Evolutionary conservation across 2,329 filamentous ascomycete species (phyloP), one percentile per base, ranked within the genome.

Genomic region (Chaetomiaceae sp.): DNA sequence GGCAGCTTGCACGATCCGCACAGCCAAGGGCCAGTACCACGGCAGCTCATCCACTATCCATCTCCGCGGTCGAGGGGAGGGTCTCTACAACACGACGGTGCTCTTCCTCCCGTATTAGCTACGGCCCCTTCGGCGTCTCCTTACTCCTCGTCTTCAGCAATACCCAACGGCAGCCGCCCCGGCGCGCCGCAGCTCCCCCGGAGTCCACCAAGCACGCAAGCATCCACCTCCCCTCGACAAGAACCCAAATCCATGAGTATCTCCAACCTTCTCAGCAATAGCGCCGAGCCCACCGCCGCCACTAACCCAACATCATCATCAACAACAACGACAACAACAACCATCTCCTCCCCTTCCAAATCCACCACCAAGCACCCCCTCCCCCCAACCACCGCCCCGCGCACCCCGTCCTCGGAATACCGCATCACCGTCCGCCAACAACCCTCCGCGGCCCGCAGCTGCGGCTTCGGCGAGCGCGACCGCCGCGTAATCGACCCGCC

Each of bases 401-500:
- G 38, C 10, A 10, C 52, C 29, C 40, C 48, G 4, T 25, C 52
- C 9, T 59, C 61, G 1, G 67, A 68, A 23, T 76, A 75, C 61
- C 67, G 63, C 33, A 76, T 89, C 52, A 73, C 68, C 40, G 81
- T 92, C 57, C 84, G 89, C 45, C 89, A 94, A 67, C 88, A 92
- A 64, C 89, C 89, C 8, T 75, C 82, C 16, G 87, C 87, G 1
- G 89, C 89, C 48, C 78, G 89, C 61, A 88, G 87, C 37, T 94
- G 89, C 63, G 89, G 89, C 1, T 92, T 90, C 66, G 89, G 89
- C 55, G 89, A 92, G 69, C 78, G 88, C 58, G 89, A 94, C 65
- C 81, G 89, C 34, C 80, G 89, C 57, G 87, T 90, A 14, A 88
- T 94, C 58, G 89, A 94, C 64, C 89, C 89, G 36, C 89, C 89